Evolutionary conservation across 805 yeast species (phyloP).

Genomic region (Metschnikowia koreensis): DNA sequence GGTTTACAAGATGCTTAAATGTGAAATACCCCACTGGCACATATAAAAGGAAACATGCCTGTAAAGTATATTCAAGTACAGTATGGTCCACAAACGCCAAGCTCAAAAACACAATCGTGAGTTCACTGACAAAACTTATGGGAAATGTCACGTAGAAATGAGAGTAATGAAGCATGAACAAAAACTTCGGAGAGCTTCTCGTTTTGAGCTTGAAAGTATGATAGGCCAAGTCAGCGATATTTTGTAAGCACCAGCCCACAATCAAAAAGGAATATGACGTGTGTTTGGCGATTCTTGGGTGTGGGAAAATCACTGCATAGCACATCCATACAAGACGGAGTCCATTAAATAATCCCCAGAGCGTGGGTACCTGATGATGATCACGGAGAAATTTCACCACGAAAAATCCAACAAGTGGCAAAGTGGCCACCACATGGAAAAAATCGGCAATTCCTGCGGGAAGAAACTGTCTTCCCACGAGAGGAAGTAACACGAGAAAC

Average conservation of each 20-base stretch:
- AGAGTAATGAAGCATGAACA: conserved; percentile 38
- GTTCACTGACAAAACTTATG: conserved; percentile 30
- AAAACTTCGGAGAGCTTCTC: conserved; percentile 31
- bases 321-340: conserved; percentile 38
- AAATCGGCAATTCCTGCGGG: conserved; percentile 75
- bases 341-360: conserved; percentile 31
- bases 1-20: conserved; percentile 29
- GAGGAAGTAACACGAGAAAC: conserved; percentile 52
- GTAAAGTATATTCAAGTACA: conserved; percentile 26
- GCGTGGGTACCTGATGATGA: conserved; percentile 14
- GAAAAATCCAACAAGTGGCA: conserved; percentile 30
- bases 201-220: conserved; percentile 37
- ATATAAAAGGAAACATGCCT: conserved; percentile 29
- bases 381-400: conserved; percentile 10
- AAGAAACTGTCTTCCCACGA: conserved; percentile 62
- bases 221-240: conserved; percentile 34
- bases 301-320: conserved; percentile 42
- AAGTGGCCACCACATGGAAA: conserved; percentile 42
- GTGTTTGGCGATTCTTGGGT: conserved; percentile 43
- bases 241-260: conserved; percentile 33
- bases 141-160: conserved; percentile 37
- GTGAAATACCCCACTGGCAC: conserved; percentile 36
- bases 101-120: conserved; percentile 35
- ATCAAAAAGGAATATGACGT: conserved; percentile 40
- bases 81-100: conserved; percentile 28